Percentiles rank a stretch among this genome's conserved stretches.
phyloP scores from a whole-genome alignment of 2,329 filamentous ascomycete species.

The Pseudogymnoascus sp. region DNA sequence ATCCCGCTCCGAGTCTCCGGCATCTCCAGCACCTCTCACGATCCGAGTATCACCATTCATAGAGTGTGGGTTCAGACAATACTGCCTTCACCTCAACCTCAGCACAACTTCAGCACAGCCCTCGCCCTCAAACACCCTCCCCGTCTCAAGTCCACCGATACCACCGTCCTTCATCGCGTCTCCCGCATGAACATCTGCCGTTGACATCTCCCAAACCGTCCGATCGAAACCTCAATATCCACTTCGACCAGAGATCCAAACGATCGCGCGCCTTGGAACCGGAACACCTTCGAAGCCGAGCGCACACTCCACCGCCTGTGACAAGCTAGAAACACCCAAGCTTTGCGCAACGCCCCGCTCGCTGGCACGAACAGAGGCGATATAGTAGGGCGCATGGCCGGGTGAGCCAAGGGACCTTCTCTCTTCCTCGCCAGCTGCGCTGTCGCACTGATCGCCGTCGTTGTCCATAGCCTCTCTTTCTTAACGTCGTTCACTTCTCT shows the following conservation, averaged over 20 bases:
- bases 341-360: not conserved
- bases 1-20: not conserved
- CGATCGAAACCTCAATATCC: constrained; percentile 6
- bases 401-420: not conserved
- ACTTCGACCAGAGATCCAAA: constrained; percentile 2
- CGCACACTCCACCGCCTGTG: not conserved
- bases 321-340: not conserved
- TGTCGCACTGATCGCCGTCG: constrained; percentile 1
- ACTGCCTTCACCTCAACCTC: not conserved
- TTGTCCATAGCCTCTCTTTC: constrained; percentile 1
- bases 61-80: not conserved
- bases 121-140: not conserved
- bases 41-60: not conserved
- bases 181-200: constrained; percentile 1
- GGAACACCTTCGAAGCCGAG: constrained; percentile 3
- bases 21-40: not conserved
- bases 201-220: not conserved
- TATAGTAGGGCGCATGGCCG: constrained; percentile 8
- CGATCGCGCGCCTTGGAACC: not conserved
- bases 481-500: not conserved
- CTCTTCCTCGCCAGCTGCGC: constrained; percentile 1
- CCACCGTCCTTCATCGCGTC: not conserved
- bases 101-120: not conserved
- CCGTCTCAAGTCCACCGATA: not conserved
- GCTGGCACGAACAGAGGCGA: not conserved